These are phyloP conservation scores for Suillus discolor DNA, from an alignment of 768 basidiomycete species.

Conservation along the genomic window DNA sequence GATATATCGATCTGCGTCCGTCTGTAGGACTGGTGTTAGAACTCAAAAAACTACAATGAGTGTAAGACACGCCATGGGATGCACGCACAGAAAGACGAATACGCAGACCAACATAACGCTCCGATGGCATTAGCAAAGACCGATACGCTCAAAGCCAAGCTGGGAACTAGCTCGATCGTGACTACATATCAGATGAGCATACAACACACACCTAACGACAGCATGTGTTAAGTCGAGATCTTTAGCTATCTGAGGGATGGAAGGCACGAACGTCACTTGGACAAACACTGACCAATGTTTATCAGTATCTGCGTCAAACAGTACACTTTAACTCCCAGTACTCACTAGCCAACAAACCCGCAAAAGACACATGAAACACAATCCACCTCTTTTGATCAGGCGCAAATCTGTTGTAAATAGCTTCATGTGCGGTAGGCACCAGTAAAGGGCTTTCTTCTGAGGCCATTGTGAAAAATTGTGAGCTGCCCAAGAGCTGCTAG, in stretches of 20 bases:
- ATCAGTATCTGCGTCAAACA: not conserved
- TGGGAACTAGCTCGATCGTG: constrained; percentile 14
- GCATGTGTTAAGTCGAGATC: constrained; percentile 59
- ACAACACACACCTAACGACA: constrained; percentile 48
- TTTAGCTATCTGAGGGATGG: constrained; percentile 65
- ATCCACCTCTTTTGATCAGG: constrained; percentile 50
- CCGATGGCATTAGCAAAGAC: constrained; percentile 48
- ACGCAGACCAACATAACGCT: constrained; percentile 53
- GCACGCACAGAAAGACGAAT: constrained; percentile 50
- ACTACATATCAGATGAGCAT: not conserved
- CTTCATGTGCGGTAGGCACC: not conserved
- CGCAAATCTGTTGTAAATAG: constrained; percentile 44
- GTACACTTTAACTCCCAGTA: not conserved
- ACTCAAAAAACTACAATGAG: not conserved
- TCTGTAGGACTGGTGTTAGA: constrained; percentile 39
- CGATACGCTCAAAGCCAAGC: constrained; percentile 55
- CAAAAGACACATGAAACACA: constrained; percentile 53
- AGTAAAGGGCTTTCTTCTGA: constrained; percentile 8
- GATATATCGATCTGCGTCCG: constrained; percentile 66
- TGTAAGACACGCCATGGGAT: constrained; percentile 9
- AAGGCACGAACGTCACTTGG: constrained; percentile 64
- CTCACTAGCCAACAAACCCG: constrained; percentile 61
- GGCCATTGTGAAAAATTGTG: not conserved
- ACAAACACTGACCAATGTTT: constrained; percentile 54
- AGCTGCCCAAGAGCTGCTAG: too few relatives aligned